Evolutionary conservation across 805 yeast genomes (phyloP).

Genomic region (Ogataea pini): DNA sequence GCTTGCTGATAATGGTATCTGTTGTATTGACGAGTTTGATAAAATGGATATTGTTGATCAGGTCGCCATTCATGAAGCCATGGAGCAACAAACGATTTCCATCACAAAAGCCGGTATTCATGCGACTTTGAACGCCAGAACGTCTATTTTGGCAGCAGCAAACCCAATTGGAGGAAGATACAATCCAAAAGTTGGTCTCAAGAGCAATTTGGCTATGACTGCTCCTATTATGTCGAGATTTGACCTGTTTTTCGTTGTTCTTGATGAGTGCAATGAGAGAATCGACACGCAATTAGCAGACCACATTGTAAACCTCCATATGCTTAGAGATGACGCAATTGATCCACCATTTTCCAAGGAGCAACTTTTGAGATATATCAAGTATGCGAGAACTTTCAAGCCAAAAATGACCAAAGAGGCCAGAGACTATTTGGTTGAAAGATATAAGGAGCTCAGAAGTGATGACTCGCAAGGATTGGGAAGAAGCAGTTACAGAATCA

Average conservation of each 20-base stretch:
- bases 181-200: constrained; percentile 78
- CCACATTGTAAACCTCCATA: constrained; percentile 91
- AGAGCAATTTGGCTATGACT: constrained; percentile 90
- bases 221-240: constrained; percentile 99
- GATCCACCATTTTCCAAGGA: constrained; percentile 87
- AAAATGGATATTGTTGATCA: constrained; percentile 96
- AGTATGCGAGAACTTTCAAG: constrained; percentile 89
- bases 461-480: constrained; percentile 91
- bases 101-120: constrained; percentile 99
- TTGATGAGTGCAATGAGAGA: constrained; percentile 92
- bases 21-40: constrained; percentile 98
- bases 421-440: constrained; percentile 68
- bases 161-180: constrained; percentile 98
- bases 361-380: constrained; percentile 83
- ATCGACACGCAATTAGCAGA: constrained; percentile 87
- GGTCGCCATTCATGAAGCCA: constrained; percentile 98
- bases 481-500: constrained; percentile 85
- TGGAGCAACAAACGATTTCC: constrained; percentile 99
- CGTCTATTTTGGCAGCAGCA: constrained; percentile 97
- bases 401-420: constrained; percentile 86
- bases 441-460: constrained; percentile 81
- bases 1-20: constrained; percentile 97
- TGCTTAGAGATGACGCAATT: constrained; percentile 87
- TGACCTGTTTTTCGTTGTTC: constrained; percentile 89
- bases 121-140: constrained; percentile 94